Base-by-base conservation (phyloP, 1,139 yeast genomes). In the Saccharomyces hybrid region DNA sequence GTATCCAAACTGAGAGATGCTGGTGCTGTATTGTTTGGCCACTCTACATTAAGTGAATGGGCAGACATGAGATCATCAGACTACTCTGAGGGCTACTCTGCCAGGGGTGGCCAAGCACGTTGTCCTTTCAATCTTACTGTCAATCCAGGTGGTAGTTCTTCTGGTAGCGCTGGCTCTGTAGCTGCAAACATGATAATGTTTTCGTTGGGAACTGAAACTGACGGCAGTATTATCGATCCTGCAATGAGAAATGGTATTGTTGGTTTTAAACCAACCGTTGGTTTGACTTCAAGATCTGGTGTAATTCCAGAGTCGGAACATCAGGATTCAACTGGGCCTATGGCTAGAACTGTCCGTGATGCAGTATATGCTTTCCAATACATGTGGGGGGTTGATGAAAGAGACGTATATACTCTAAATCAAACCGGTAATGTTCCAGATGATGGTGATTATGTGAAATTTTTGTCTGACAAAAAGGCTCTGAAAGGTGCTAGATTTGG, bases 1-100 rank as follows among this genome's bases (percentile, higher is more conserved):
- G 67, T 64, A 1, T 29, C 52, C 9, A 62, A 63, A 47, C 47
- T 64, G 28, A 56, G 68, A 48, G 65, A 61, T 48, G 67, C 66
- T 1, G 66, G 66, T 31, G 68, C 67, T n/a, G 62, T 64, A 5
- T 51, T 64, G n/a, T 63, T 64, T 50, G 68, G 68, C 5, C 68
- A 64, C 54, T 38, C 67, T 3, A 57, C 66, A 2, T 51, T 64
- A 44, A 62, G 66, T 14, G 68, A 64, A 54, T 64, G 68, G 68
- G 68, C 68, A 11, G 67, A 64, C 49, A 64, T 64, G 68, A 57
- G 68, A 49, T 59, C 66, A 4, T 57, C 58, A 28, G 49, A 20
- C 5, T 64, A 64, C 51, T 60, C 65, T 50, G 68, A 64, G 56
- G 67, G 68, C 16, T 64, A 64, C 52, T 64, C 67, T 11, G 63